Evolutionary conservation across 2,329 filamentous ascomycete genomes (phyloP).

Genomic region (Monilinia vaccinii-corymbosi): DNA sequence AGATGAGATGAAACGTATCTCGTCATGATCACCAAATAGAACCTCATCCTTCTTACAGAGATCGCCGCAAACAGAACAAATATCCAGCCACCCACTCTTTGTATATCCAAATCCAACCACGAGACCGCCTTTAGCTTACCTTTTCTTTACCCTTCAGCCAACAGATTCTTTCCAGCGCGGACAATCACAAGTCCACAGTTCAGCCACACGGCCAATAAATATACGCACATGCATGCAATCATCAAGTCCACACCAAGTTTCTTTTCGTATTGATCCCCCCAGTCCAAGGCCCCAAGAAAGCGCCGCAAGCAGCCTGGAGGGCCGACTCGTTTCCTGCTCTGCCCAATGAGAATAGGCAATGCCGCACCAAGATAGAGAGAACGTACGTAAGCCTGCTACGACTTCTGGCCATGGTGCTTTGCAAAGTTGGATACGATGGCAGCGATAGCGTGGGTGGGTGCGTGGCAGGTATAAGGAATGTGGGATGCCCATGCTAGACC

Average conservation of each 20-base stretch:
- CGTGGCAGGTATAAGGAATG: conserved; percentile 1
- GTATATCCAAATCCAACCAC: conserved; percentile 2
- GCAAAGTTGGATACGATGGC: background rate
- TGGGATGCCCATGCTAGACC: background rate
- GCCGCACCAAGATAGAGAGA: background rate
- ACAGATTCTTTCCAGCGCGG: background rate
- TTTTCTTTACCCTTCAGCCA: background rate
- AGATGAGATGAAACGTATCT: background rate
- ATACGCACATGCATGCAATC: no score
- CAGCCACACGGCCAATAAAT: background rate
- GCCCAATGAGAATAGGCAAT: background rate
- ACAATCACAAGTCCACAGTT: background rate
- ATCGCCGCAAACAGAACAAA: background rate
- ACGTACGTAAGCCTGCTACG: background rate
- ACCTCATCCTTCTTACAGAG: background rate
- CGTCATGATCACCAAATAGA: background rate
- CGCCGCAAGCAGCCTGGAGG: background rate
- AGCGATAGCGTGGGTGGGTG: background rate
- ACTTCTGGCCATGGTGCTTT: background rate
- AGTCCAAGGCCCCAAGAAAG: background rate
- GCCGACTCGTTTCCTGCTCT: background rate
- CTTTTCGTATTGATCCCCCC: background rate
- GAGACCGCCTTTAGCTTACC: no score
- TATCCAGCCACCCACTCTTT: background rate
- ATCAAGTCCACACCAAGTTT: no score